Base-by-base conservation (phyloP, 116 monocot species). In the Trichopus zeylanicus region DNA sequence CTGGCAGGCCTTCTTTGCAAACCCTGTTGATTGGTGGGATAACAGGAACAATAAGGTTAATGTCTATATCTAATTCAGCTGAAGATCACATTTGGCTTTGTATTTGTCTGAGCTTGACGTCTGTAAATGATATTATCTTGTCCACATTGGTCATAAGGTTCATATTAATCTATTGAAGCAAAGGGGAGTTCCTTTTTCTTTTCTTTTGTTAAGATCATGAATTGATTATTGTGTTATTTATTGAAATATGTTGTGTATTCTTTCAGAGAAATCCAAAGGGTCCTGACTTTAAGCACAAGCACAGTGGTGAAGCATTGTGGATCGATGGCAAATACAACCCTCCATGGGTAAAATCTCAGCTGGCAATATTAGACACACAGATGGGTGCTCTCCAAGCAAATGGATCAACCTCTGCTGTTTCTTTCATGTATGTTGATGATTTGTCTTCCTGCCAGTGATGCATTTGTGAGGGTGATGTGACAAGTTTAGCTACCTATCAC, bases 1-100 rank as follows among this genome's bases (percentile, higher is more conserved):
- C 24, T 95, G 95, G 95, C 90, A 95, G 70, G 87, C 90, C n/a
- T 95, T 95, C 74, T 95, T 95, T 78, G 84, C 81, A 34, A 95
- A 87, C 73, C 95, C 95, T 70, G 63, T 51, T 26, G 78, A 78
- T 29, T 78, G 73, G 73, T 78, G 73, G 78, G 78, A 78, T 61
- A 73, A 78, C 25, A 51, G 78, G 59, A 68, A 57, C 31, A 89
- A 81, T 53, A 95, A 95, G 90, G 95, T 93, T 61, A 10, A 24
- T 19, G 6, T 33, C 22, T 51, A 31, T 51, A 23, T 59, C 15
- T 42, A n/a, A 42, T 42, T 42, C 0, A 13, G n/a, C 3, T 42
- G 3, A 42, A 13, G 0, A 15, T 12, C 51, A 26, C 24, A 37
- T 59, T 6, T 31, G 20, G 39, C 11, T 42, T n/a, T 10, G 10